Conservation (phyloP, 2,329 filamentous ascomycete genomes). For the Fusarium subtropicale region DNA sequence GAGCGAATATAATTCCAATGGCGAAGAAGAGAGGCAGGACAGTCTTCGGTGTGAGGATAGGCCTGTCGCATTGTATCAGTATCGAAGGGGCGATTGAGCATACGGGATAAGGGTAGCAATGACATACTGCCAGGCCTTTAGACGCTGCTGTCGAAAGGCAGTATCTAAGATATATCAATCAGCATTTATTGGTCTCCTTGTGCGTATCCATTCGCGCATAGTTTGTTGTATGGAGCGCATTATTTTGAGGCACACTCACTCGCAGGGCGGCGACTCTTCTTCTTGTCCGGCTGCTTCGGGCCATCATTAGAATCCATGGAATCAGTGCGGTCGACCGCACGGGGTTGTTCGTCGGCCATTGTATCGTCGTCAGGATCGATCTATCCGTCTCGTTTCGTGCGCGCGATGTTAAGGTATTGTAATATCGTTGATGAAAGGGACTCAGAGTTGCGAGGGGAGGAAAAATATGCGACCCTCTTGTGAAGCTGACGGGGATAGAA, state of each 20-base stretch:
- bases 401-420: conserved; percentile 33
- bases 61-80: conserved; percentile 67
- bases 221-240: conserved; percentile 4
- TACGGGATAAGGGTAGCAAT: conserved; percentile 48
- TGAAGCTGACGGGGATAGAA: conserved; percentile 35
- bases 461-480: conserved; percentile 32
- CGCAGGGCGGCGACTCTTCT: conserved; percentile 91
- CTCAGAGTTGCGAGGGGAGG: conserved; percentile 13
- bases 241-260: conserved; percentile 65
- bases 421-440: conserved; percentile 22
- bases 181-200: conserved; percentile 16
- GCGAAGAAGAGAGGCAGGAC: conserved; percentile 91
- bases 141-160: conserved; percentile 93
- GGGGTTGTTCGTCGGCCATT: conserved; percentile 62
- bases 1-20: conserved; percentile 91
- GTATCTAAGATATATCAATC: conserved; percentile 72
- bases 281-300: conserved; percentile 73
- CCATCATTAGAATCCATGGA: conserved; percentile 68
- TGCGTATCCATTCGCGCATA: neutral
- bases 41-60: conserved; percentile 94
- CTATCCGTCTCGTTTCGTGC: neutral
- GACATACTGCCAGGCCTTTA: conserved; percentile 97
- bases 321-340: conserved; percentile 60
- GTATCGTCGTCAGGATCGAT: conserved; percentile 42
- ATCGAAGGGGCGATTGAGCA: conserved; percentile 24